These are phyloP conservation scores for Calonectria pauciramosa DNA, from an alignment of 2,329 filamentous ascomycete species.

Conservation along the genomic window DNA sequence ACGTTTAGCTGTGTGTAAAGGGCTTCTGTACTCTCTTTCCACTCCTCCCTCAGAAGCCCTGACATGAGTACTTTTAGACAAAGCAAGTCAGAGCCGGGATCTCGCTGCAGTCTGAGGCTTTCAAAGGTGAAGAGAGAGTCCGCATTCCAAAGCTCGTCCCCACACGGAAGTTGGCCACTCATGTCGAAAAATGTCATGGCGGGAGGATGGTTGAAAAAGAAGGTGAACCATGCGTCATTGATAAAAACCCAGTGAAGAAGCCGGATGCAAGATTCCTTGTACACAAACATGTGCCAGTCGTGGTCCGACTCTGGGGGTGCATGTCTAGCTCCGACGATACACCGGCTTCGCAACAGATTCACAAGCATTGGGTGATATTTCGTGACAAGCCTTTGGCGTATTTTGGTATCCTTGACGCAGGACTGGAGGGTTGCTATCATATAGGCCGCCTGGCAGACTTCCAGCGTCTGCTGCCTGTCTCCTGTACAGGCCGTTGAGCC, in stretches of 20 bases:
- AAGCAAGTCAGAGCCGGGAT: not conserved
- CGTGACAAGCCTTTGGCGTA: conserved; percentile 19
- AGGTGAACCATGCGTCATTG: conserved; percentile 16
- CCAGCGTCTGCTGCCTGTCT: not conserved
- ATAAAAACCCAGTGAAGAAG: conserved; percentile 31
- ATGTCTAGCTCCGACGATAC: conserved; percentile 10
- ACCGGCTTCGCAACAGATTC: conserved; percentile 12
- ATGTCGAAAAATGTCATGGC: conserved; percentile 29
- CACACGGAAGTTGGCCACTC: conserved; percentile 31
- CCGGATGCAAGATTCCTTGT: conserved; percentile 35
- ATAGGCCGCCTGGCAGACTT: conserved; percentile 31
- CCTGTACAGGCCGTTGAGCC: not conserved
- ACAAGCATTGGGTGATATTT: conserved; percentile 25
- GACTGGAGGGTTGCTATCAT: conserved; percentile 26
- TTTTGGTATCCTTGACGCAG: conserved; percentile 11
- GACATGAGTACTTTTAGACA: not conserved
- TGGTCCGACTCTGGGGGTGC: not conserved
- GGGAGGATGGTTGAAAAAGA: conserved; percentile 33
- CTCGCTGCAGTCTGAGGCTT: not conserved
- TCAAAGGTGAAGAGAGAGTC: conserved; percentile 12
- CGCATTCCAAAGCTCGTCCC: conserved; percentile 28
- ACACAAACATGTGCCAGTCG: conserved; percentile 25
- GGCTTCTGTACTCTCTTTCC: not conserved
- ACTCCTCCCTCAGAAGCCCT: conserved; percentile 23
- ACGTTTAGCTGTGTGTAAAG: conserved; percentile 2